Conservation (phyloP, 2,329 filamentous ascomycete genomes). For the Plenodomus lindquistii region DNA sequence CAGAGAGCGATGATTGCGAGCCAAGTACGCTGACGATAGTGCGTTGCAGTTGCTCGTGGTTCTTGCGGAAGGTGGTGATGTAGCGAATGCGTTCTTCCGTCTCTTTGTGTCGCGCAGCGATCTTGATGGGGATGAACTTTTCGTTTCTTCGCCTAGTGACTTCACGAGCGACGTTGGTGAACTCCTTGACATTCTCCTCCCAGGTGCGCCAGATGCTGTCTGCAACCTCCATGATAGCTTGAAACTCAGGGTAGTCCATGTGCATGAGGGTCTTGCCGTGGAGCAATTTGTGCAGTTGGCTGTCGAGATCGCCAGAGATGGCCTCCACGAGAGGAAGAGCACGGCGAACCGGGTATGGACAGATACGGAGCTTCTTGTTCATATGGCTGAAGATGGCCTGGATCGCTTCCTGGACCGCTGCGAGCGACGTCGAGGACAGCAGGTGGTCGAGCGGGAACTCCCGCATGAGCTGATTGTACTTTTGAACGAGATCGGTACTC, state of each 20-base stretch:
- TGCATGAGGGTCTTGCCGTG: conserved; percentile 88
- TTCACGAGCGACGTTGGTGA: conserved; percentile 95
- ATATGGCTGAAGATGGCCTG: conserved; percentile 89
- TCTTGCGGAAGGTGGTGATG: conserved; percentile 90
- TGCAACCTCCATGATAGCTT: conserved; percentile 78
- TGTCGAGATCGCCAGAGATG: conserved; percentile 90
- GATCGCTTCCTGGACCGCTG: conserved; percentile 87
- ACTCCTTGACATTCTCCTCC: conserved; percentile 97
- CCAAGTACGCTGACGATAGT: conserved; percentile 98
- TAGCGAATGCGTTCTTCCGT: conserved; percentile 91
- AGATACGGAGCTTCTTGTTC: conserved; percentile 97
- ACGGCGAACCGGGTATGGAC: conserved; percentile 89
- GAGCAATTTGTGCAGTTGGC: conserved; percentile 81
- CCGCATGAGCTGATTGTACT: conserved; percentile 98
- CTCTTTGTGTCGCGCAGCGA: conserved; percentile 82
- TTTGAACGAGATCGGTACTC: conserved; percentile 92
- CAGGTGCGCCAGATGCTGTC: conserved; percentile 87
- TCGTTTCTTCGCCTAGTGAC: conserved; percentile 91
- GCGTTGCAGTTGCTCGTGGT: conserved; percentile 94
- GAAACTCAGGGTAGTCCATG: conserved; percentile 89
- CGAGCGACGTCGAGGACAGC: conserved; percentile 84
- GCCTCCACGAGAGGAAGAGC: conserved; percentile 94
- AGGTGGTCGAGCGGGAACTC: conserved; percentile 97
- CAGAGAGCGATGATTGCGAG: conserved; percentile 55
- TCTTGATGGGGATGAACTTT: conserved; percentile 98